Evolutionary conservation across 2,329 filamentous ascomycete species (phyloP), one percentile per base, ranked within the genome.

Genomic region (Monosporascus sp.): DNA sequence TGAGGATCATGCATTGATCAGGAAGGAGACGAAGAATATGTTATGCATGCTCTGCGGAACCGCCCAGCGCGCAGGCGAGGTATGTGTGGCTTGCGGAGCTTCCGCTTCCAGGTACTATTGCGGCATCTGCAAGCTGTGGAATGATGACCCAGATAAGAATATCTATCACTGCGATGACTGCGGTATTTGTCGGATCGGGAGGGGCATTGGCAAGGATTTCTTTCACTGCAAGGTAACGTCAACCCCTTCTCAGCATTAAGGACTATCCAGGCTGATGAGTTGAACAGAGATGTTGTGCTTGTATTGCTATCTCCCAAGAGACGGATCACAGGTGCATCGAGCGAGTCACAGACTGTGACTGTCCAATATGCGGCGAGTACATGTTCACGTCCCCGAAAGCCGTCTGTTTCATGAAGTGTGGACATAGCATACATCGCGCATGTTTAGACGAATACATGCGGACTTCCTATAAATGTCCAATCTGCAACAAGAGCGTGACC

Each of bases 121-220:
- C 73, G 82, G 85, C 51, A 88, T 94, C 52, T 99, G 94, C 78
- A 97, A 97, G 72, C 79, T 99, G 2, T 99, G 94, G 94, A 93
- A 97, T 65, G 91, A 97, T 65, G 89, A 97, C 61, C 83, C 85
- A 52, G 86, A 85, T 60, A 97, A 95, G 70, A 88, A 87, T 59
- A 96, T 97, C 53, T 99, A 99, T 67, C 94, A 99, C 68, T 99
- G 94, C 70, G 82, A 86, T 65, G 94, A 97, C 65, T 99, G 94
- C 70, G 94, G 94, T 5, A 96, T 99, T 56, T 99, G 94, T 68
- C 83, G 94, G 54, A 86, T 92, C 53, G 94, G 94, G 1, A 84
- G 91, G 68, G 94, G 94, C 1, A 76, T 99, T 31, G 93, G 94
- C 4, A 97, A 96, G 68, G 94, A 99, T 68, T 99, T 96, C 68